Evolutionary conservation across 805 yeast species (phyloP).

Genomic region (Clavispora phyllophila): DNA sequence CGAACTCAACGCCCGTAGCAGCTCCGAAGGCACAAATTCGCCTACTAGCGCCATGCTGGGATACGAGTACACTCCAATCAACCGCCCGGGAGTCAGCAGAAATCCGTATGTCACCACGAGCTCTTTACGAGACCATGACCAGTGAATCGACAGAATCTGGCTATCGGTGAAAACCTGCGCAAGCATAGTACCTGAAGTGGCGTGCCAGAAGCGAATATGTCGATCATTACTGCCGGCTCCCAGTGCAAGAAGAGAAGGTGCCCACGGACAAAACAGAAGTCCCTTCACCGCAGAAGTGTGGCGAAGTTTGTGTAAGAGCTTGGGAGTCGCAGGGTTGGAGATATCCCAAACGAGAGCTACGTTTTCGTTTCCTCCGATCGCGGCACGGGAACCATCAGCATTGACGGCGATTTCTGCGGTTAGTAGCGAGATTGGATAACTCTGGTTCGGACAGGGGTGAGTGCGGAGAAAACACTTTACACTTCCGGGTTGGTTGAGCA

Average conservation of each 20-base stretch:
- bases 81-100: conserved; percentile 47
- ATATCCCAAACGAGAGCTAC: conserved; percentile 76
- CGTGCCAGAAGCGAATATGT: conserved; percentile 82
- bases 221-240: conserved; percentile 89
- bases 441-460: no score
- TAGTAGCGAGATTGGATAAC: no score
- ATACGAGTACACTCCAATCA: conserved; percentile 60
- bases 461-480: no score
- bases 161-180: conserved; percentile 53
- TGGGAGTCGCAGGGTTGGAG: conserved; percentile 28
- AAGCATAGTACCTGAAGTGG: conserved; percentile 68
- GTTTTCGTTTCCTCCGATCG: conserved; percentile 85
- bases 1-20: conserved; percentile 61
- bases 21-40: conserved; percentile 43
- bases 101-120: conserved; percentile 81
- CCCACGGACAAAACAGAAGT: conserved; percentile 88
- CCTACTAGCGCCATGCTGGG: conserved; percentile 52
- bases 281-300: conserved; percentile 91
- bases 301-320: conserved; percentile 42
- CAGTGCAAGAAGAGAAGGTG: conserved; percentile 71
- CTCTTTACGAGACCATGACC: conserved; percentile 66
- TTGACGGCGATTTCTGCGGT: conserved; percentile 55
- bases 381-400: conserved; percentile 49
- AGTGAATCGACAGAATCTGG: conserved; percentile 73
- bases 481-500: no score